phyloP scores from a whole-genome alignment of 2,329 filamentous ascomycete species.

The Aspergillus sp. region DNA sequence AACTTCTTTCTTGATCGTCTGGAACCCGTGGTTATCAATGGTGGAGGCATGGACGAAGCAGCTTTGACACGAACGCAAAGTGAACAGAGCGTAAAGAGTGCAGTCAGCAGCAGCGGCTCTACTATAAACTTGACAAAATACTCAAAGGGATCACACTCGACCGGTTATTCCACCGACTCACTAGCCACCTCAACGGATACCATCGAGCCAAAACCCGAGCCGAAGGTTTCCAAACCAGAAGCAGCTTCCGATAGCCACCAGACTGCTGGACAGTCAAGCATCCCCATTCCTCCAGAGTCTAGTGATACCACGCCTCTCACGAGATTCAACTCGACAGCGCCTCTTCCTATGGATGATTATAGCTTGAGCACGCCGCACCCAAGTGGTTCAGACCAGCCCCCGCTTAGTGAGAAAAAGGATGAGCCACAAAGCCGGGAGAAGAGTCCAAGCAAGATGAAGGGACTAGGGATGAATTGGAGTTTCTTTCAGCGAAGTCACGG shows the following conservation, averaged over 20 bases:
- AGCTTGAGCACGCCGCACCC: too few relatives aligned
- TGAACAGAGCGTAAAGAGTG: conserved; percentile 34
- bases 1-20: conserved; percentile 45
- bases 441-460: conserved; percentile 26
- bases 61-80: conserved; percentile 34
- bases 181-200: conserved; percentile 22
- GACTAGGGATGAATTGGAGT: conserved; percentile 47
- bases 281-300: too few relatives aligned
- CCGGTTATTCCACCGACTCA: conserved; percentile 30
- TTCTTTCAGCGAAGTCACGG: conserved; percentile 50
- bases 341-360: too few relatives aligned
- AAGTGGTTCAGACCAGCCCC: too few relatives aligned
- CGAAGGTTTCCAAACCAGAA: conserved; percentile 6
- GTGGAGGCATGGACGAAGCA: conserved; percentile 35
- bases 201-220: conserved; percentile 3
- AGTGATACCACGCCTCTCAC: too few relatives aligned
- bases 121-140: conserved; percentile 16
- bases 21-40: conserved; percentile 46
- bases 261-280: too few relatives aligned
- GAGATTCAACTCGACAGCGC: too few relatives aligned
- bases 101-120: conserved; percentile 23
- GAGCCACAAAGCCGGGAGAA: conserved; percentile 7
- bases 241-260: not conserved
- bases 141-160: conserved; percentile 17
- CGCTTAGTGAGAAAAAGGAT: not conserved